Evolutionary conservation across 306 rosid genomes (phyloP).

Genomic region (Castanea sativa): DNA sequence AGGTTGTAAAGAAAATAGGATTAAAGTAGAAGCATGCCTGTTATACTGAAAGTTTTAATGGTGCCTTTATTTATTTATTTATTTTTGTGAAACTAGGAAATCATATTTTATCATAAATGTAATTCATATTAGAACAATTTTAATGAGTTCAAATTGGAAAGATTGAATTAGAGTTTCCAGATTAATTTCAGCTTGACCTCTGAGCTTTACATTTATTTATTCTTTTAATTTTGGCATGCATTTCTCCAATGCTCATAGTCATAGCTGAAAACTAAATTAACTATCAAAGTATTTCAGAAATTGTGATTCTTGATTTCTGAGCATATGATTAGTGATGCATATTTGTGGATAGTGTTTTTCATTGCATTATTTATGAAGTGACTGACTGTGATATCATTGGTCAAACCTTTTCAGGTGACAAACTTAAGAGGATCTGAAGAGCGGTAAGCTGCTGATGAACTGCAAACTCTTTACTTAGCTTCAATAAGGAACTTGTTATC

Average conservation of each 20-base stretch:
- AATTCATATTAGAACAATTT: not conserved
- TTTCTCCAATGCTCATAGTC: not conserved
- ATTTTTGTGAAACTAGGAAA: too few relatives aligned
- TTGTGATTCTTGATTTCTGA: not conserved
- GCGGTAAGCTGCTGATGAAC: slow-evolving; percentile 46
- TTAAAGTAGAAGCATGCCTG: too few relatives aligned
- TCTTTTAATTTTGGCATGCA: not conserved
- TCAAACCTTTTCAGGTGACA: slow-evolving; percentile 48
- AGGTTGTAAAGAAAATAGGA: too few relatives aligned
- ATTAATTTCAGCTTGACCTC: not conserved
- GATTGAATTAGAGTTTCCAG: not conserved
- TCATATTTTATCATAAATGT: not conserved
- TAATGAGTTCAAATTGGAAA: not conserved
- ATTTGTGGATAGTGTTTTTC: not conserved
- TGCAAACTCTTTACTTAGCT: slow-evolving; percentile 5
- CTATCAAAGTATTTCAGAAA: not conserved
- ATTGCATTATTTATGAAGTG: slow-evolving; percentile 29
- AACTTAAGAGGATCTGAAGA: slow-evolving; percentile 48
- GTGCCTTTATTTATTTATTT: too few relatives aligned
- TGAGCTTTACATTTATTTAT: not conserved
- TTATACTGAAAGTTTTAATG: too few relatives aligned
- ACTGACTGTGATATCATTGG: slow-evolving; percentile 15
- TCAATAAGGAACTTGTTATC: slow-evolving; percentile 1
- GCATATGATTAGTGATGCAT: not conserved
- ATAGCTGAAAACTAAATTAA: not conserved